Evolutionary conservation across 495 filamentous ascomycete species (phyloP).

Genomic region (Xylaria grammica): DNA sequence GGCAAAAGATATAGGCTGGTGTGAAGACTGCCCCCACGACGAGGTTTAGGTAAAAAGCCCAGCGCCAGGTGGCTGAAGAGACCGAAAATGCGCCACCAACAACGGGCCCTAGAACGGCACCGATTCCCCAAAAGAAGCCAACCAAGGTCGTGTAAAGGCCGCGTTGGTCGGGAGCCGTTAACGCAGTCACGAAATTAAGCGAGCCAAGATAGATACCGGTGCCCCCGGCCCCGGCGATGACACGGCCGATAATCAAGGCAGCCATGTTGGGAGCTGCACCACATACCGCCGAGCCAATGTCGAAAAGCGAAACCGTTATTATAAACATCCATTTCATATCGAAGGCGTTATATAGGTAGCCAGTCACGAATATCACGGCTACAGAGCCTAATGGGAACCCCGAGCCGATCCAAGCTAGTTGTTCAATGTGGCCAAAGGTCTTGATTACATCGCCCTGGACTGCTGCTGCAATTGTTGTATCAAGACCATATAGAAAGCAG

Average conservation of each 20-base stretch:
- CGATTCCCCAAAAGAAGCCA: constrained; percentile 56
- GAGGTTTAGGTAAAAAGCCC: constrained; percentile 77
- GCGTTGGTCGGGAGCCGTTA: constrained; percentile 51
- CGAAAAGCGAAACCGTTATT: constrained; percentile 52
- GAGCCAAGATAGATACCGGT: constrained; percentile 56
- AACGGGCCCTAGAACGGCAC: constrained; percentile 62
- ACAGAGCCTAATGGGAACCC: constrained; percentile 59
- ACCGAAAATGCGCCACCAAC: constrained; percentile 67
- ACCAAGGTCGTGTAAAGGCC: constrained; percentile 52
- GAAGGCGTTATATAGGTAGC: constrained; percentile 49
- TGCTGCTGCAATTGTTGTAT: constrained; percentile 67
- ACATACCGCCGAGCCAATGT: constrained; percentile 57
- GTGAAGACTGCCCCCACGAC: constrained; percentile 57
- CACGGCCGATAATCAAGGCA: constrained; percentile 58
- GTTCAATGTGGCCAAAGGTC: constrained; percentile 54
- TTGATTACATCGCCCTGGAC: constrained; percentile 60
- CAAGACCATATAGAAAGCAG: constrained; percentile 61
- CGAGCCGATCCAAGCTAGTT: constrained; percentile 62
- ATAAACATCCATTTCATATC: constrained; percentile 61
- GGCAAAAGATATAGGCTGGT: constrained; percentile 61
- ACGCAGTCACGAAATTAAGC: constrained; percentile 50
- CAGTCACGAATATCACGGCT: constrained; percentile 48
- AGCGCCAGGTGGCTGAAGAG: constrained; percentile 58
- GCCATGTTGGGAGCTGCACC: constrained; percentile 59
- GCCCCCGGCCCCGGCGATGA: constrained; percentile 46